These are phyloP conservation scores for Mortierella hygrophila DNA, from an alignment of 192 early-diverging fungal species.

Conservation along the genomic window DNA sequence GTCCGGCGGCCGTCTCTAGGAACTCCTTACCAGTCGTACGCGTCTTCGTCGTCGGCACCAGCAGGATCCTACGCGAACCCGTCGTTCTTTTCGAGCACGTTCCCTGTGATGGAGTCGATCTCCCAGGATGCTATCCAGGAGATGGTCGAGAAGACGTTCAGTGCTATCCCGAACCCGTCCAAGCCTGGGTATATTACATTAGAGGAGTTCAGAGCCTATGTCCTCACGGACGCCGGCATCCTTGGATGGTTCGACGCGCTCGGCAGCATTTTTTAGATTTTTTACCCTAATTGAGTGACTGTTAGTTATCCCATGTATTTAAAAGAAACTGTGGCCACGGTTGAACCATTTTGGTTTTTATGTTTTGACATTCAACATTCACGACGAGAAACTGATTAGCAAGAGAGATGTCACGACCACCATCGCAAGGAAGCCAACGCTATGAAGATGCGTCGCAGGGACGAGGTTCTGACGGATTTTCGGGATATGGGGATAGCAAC, in stretches of 20 bases:
- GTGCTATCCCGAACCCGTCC: slow-evolving; percentile 61
- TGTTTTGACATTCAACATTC: background rate
- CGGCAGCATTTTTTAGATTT: slow-evolving; percentile 64
- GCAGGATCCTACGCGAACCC: slow-evolving; percentile 58
- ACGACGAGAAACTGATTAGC: background rate
- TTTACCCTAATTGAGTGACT: background rate
- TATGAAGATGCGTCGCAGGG: background rate
- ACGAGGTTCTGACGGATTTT: background rate
- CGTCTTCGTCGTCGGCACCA: slow-evolving; percentile 23
- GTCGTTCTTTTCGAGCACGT: slow-evolving; percentile 69
- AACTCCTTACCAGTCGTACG: slow-evolving; percentile 16
- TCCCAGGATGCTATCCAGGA: slow-evolving; percentile 93
- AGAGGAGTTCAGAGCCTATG: slow-evolving; percentile 85
- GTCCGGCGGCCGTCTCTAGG: slow-evolving; percentile 8
- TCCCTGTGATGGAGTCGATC: slow-evolving; percentile 94
- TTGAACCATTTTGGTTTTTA: background rate
- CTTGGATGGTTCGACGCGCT: slow-evolving; percentile 93
- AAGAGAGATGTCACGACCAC: background rate
- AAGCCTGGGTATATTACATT: slow-evolving; percentile 77
- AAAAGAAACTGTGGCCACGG: background rate
- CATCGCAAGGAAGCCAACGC: background rate
- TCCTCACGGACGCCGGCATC: slow-evolving; percentile 84
- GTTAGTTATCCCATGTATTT: background rate
- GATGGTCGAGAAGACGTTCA: slow-evolving; percentile 92
- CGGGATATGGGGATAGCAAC: background rate